Evolutionary conservation across 2,329 filamentous ascomycete species (phyloP).

Genomic region (Ophiocordyceps australis): DNA sequence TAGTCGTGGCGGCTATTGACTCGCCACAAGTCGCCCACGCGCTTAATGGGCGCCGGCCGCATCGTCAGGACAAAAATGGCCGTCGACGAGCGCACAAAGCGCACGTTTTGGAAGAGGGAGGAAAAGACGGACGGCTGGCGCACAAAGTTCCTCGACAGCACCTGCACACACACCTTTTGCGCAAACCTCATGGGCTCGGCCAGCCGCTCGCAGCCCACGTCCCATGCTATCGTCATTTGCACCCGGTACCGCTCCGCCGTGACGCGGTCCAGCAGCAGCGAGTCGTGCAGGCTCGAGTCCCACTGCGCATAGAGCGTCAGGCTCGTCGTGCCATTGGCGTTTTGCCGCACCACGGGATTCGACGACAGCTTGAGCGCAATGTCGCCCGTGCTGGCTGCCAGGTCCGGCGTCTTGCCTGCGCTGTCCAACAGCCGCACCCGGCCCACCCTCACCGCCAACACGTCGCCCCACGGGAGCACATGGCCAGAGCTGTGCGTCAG

Average conservation of each 20-base stretch:
- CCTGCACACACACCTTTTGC: slow-evolving; percentile 64
- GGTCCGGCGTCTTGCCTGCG: slow-evolving; percentile 67
- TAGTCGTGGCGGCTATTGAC: slow-evolving; percentile 93
- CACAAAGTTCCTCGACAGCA: slow-evolving; percentile 68
- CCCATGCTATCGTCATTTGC: slow-evolving; percentile 74
- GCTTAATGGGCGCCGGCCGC: slow-evolving; percentile 76
- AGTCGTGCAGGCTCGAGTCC: slow-evolving; percentile 88
- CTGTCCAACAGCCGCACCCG: slow-evolving; percentile 71
- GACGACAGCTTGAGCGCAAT: slow-evolving; percentile 62
- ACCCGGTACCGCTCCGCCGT: slow-evolving; percentile 88
- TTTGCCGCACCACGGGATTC: slow-evolving; percentile 63
- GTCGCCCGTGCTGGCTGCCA: slow-evolving; percentile 53
- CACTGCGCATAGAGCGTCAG: slow-evolving; percentile 82
- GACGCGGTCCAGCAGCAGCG: slow-evolving; percentile 79
- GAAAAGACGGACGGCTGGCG: slow-evolving; percentile 78
- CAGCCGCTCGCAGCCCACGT: slow-evolving; percentile 66
- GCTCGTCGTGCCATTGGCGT: slow-evolving; percentile 77
- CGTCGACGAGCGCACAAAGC: slow-evolving; percentile 74
- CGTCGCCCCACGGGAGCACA: slow-evolving; percentile 72
- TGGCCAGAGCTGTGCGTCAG: slow-evolving; percentile 87
- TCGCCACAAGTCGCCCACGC: slow-evolving; percentile 84
- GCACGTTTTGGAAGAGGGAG: slow-evolving; percentile 66
- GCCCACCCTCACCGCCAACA: slow-evolving; percentile 60
- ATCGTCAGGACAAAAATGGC: slow-evolving; percentile 76
- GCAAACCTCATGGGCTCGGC: slow-evolving; percentile 80